Conservation (phyloP, 1,284 basidiomycete genomes). For the Schizophyllum commune region DNA sequence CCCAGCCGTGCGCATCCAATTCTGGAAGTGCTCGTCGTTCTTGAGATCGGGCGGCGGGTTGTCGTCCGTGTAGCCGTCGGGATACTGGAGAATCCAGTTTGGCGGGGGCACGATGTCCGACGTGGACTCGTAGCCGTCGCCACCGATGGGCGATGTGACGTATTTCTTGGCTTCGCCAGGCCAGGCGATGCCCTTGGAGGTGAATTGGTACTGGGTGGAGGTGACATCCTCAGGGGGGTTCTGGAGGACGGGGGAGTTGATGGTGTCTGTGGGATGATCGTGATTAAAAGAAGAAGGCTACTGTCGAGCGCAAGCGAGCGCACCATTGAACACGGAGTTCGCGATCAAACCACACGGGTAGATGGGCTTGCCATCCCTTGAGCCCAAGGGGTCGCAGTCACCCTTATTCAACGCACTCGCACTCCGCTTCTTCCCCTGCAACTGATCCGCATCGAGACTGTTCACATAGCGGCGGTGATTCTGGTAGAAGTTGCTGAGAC, state of each 20-base stretch:
- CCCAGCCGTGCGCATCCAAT: slow-evolving; percentile 99
- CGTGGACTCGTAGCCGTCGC: slow-evolving; percentile 43
- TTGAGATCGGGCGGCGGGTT: slow-evolving; percentile 73
- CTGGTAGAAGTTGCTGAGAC: slow-evolving; percentile 94
- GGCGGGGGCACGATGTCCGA: slow-evolving; percentile 82
- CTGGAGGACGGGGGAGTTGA: slow-evolving; percentile 53
- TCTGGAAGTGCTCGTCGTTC: slow-evolving; percentile 91
- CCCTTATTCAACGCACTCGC: slow-evolving; percentile 4
- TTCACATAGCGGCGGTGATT: slow-evolving; percentile 98
- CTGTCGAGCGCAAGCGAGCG: slow-evolving; percentile 15
- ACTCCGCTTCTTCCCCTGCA: slow-evolving; percentile 64
- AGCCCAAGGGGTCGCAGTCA: slow-evolving; percentile 59
- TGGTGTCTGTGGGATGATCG: slow-evolving; percentile 59
- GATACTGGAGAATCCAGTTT: slow-evolving; percentile 76
- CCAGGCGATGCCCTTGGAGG: slow-evolving; percentile 86
- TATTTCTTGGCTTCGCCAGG: slow-evolving; percentile 92
- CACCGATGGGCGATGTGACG: slow-evolving; percentile 36
- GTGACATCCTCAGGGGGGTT: slow-evolving; percentile 44
- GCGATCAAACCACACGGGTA: slow-evolving; percentile 98
- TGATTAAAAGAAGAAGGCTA: slow-evolving; percentile 1
- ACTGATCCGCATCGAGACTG: slow-evolving; percentile 80
- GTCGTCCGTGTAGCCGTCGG: slow-evolving; percentile 64
- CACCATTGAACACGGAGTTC: slow-evolving; percentile 97
- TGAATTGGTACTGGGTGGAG: slow-evolving; percentile 65
- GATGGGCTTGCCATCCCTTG: slow-evolving; percentile 46